Evolutionary conservation across 2,329 filamentous ascomycete species (phyloP).

Genomic region (Talaromyces amestolkiae): DNA sequence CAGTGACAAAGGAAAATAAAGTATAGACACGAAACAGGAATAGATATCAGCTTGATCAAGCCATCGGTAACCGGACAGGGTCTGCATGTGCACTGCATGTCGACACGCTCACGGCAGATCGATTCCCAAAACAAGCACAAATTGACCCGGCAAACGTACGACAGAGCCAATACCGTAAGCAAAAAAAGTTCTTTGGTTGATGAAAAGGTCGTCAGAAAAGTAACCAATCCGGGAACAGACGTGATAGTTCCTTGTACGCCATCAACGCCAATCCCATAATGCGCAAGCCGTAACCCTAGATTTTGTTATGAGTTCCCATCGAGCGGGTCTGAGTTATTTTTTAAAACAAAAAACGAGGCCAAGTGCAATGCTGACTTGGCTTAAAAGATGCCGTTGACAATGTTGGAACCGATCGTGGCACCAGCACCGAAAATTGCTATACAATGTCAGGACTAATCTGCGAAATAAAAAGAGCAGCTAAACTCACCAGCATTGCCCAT

Average conservation of each 20-base stretch:
- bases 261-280: constrained; percentile 36
- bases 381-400: constrained; percentile 89
- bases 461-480: background rate
- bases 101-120: constrained; percentile 9
- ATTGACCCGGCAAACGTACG: background rate
- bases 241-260: constrained; percentile 22
- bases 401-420: constrained; percentile 82
- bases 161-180: constrained; percentile 9
- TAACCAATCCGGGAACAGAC: constrained; percentile 9
- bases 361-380: background rate
- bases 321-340: background rate
- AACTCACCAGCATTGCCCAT: constrained; percentile 64
- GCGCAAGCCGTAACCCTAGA: constrained; percentile 22
- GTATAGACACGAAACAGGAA: constrained; percentile 15
- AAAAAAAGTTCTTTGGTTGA: background rate
- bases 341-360: constrained; percentile 10
- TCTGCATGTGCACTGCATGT: background rate
- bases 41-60: constrained; percentile 1
- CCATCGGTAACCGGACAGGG: background rate
- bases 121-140: background rate
- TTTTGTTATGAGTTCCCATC: constrained; percentile 6
- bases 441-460: background rate
- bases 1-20: constrained; percentile 16
- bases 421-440: constrained; percentile 86
- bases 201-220: constrained; percentile 7